Conservation (phyloP, 164 flowering plant genomes). For the Dillenia turbinata region DNA sequence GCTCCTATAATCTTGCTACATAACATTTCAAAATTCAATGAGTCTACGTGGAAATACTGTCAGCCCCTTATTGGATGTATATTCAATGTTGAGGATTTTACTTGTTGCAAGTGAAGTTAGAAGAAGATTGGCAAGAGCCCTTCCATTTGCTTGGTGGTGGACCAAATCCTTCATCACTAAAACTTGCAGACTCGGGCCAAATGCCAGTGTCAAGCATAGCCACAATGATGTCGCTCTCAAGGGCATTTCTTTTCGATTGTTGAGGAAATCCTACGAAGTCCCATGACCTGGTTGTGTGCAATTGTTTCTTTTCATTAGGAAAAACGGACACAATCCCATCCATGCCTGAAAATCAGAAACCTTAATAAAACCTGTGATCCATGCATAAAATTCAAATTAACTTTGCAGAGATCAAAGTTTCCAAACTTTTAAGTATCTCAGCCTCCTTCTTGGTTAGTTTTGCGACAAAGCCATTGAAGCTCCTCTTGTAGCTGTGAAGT, state of each 20-base stretch:
- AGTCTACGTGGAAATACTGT: slow-evolving; percentile 10
- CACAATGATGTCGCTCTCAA: slow-evolving; percentile 13
- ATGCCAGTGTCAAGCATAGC: slow-evolving; percentile 9
- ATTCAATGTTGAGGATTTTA: not conserved
- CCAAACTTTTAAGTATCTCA: too few relatives aligned
- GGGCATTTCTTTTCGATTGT: not conserved
- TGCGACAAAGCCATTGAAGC: too few relatives aligned
- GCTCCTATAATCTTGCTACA: slow-evolving; percentile 36
- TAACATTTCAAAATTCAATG: not conserved
- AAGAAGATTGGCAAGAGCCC: slow-evolving; percentile 8
- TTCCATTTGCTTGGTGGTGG: slow-evolving; percentile 20
- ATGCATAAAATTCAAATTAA: too few relatives aligned
- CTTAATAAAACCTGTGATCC: not conserved
- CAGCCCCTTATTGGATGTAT: too few relatives aligned
- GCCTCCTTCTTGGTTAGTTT: too few relatives aligned
- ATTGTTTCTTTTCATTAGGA: slow-evolving; percentile 1
- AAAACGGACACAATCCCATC: slow-evolving; percentile 12
- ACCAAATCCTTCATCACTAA: slow-evolving; percentile 13
- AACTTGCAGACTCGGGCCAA: slow-evolving; percentile 16
- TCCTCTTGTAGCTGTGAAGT: too few relatives aligned
- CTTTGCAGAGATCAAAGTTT: too few relatives aligned
- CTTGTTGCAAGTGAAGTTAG: slow-evolving; percentile 9
- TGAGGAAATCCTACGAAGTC: slow-evolving; percentile 13
- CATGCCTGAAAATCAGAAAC: not conserved
- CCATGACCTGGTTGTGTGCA: slow-evolving; percentile 23